Base-by-base conservation (phyloP, 2,329 filamentous ascomycete species). In the Colletotrichum australisinense region DNA sequence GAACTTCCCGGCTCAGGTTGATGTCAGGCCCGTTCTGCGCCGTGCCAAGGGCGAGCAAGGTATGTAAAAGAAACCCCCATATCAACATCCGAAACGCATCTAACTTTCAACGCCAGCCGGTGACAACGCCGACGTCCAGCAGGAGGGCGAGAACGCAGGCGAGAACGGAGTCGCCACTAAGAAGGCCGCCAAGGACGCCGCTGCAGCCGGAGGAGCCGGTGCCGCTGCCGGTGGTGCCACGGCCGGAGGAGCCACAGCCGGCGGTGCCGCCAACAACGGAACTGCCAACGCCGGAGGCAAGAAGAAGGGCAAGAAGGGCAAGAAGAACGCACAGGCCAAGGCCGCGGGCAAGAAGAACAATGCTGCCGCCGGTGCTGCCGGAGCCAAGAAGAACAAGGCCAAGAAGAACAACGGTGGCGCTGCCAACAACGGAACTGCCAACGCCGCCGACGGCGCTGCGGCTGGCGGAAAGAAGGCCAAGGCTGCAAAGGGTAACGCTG, bases 401-500 rank as follows among this genome's bases (percentile, higher is more conserved):
- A 67, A 69, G 59, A 56, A 56, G 5, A 38, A 52, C 28, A 26
- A 66, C 28, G 68, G 56, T 14, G 67, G 38, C 7, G 68, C 68
- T 9, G 69, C 69, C 16, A 70, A 70, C 19, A 75, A 74, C 57
- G 72, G 67, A 30, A 74, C 72, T 5, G 68, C 72, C 28, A 53
- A 62, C 11, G 72, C 71, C 14, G 35, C 5, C 26, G 67, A 56
- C 4, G 69, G 46, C 3, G 55, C 32, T 24, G 46, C 38, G 16
- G 49, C 12, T 30, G 49, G 32, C 22, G 22, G 26, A 5, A 42
- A 49, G 19, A 56, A 66, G n/a, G 46, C 11, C 46, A 57, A 67
- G 55, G 46, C 62, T 4, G 64, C 12, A 38, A 72, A 72, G 65
- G 56, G 19, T 1, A 19, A 42, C 16, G 38, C 38, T 7, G 38